Percentiles rank a stretch among this genome's conserved stretches.
Conservation (phyloP, 345 rosid species). For the Hevea brasiliensis region DNA sequence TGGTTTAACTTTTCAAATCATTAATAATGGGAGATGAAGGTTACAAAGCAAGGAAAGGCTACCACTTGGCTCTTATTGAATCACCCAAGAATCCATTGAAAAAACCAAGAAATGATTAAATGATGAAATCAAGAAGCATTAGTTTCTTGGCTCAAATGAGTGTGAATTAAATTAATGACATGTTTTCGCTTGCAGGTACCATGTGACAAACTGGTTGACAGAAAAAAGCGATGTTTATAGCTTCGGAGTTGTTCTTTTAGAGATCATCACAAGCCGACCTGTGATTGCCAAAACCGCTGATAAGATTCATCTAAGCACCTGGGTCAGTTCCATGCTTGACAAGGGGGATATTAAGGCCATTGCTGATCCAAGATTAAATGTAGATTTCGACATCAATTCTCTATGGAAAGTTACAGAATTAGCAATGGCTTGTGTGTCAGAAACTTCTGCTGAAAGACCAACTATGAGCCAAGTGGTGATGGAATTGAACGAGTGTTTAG, state of each 20-base stretch:
- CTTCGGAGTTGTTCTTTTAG: conserved; percentile 45
- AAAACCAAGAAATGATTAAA: no score
- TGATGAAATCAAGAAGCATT: no score
- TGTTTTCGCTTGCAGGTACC: conserved; percentile 25
- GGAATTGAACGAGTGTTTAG: conserved; percentile 4
- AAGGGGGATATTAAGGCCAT: conserved; percentile 30
- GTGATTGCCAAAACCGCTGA: conserved; percentile 19
- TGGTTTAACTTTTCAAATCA: no score
- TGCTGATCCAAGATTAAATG: conserved; percentile 19
- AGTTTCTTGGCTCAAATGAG: no score
- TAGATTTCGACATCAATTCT: conserved; percentile 11
- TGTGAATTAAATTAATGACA: no score
- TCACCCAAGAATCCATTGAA: no score
- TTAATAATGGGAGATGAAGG: no score
- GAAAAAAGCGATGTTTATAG: conserved; percentile 54
- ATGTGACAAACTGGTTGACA: conserved; percentile 34
- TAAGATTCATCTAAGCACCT: conserved; percentile 21
- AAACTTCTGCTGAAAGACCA: conserved; percentile 23
- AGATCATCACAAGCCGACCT: conserved; percentile 41
- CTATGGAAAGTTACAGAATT: conserved; percentile 27
- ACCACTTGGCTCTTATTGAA: no score
- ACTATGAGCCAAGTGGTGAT: conserved; percentile 26
- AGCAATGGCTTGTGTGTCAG: conserved; percentile 9
- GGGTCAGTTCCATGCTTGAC: conserved; percentile 16
- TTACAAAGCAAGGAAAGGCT: no score